phyloP scores from a whole-genome alignment of 306 rosid genomes.

The Aeschynomene evenia region DNA sequence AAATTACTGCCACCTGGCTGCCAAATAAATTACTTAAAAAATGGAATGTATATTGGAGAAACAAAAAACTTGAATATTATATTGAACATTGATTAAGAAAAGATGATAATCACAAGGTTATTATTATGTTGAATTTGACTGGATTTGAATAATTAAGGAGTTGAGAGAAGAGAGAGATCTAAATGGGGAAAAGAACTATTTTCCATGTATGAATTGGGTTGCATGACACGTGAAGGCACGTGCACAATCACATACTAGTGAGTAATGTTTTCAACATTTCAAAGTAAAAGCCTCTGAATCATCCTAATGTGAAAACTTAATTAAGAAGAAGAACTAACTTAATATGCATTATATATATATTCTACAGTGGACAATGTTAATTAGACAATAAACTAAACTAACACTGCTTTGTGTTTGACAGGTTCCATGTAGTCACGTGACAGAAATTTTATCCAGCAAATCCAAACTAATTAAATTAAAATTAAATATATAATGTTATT shows the following conservation, averaged over 20 bases:
- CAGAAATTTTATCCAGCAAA: not conserved
- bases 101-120: not conserved
- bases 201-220: conserved; percentile 32
- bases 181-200: conserved; percentile 13
- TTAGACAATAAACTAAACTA: not conserved
- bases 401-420: not conserved
- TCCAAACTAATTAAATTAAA: no score
- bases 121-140: conserved; percentile 26
- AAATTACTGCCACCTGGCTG: not conserved
- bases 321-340: no score
- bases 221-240: conserved; percentile 54
- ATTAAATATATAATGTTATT: no score
- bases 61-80: not conserved
- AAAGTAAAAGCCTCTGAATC: not conserved
- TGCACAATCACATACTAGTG: conserved; percentile 27
- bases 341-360: no score
- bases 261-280: not conserved
- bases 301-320: conserved; percentile 11
- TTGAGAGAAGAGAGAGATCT: conserved; percentile 23
- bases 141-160: not conserved
- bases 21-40: not conserved
- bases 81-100: not conserved
- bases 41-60: not conserved
- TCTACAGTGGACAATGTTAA: not conserved
- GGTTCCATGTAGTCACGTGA: conserved; percentile 47